Evolutionary conservation across 2,329 filamentous ascomycete species (phyloP), one percentile per base, ranked within the genome.

Genomic region (Fusarium setosum): DNA sequence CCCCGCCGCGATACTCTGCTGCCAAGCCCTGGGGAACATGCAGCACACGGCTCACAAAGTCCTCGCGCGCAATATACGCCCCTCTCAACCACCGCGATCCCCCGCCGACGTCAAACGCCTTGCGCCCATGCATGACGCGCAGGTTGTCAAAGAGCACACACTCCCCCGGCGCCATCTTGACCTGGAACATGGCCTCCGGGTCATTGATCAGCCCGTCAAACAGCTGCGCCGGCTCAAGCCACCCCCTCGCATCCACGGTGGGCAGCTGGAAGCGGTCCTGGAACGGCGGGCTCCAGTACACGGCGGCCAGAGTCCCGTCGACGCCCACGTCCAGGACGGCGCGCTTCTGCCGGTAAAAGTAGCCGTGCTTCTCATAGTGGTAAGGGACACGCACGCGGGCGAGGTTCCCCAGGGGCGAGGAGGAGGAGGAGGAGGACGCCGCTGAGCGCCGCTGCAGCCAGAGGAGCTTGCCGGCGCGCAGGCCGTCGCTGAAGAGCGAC

Each of bases 111-210:
- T 95, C 88, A 77, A 98, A 98, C 26, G 88, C 87, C 15, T 83
- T 85, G 5, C 96, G 84, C 1, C 94, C 95, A 80, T 98, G 96
- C 73, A 97, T 77, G n/a, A 97, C 84, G 17, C 95, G 85, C 59
- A 88, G 80, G 74, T 98, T 98, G 75, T 97, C 91, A 74, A 99
- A 98, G n/a, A 99, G 84, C 12, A 94, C 94, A 74, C 93, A 97
- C 73, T 97, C 92, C 4, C 95, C 96, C 5, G 92, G 88, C 53
- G 88, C 81, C 76, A 97, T 82, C 77, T 90, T 90, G 59, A 90
- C 83, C 80, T 95, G 85, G 72, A 90, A 91, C 52, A 93, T 77
- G 60, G 86, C 86, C 5, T 80, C 74, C 0, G 83, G 78, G 1
- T 81, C 73, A 65, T 92, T 89, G 21, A 96, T 77, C 0, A 86